Percentiles rank a stretch among this genome's conserved stretches.
Evolutionary conservation across 306 rosid genomes (phyloP).

Genomic region (Dalbergia cochinchinensis): DNA sequence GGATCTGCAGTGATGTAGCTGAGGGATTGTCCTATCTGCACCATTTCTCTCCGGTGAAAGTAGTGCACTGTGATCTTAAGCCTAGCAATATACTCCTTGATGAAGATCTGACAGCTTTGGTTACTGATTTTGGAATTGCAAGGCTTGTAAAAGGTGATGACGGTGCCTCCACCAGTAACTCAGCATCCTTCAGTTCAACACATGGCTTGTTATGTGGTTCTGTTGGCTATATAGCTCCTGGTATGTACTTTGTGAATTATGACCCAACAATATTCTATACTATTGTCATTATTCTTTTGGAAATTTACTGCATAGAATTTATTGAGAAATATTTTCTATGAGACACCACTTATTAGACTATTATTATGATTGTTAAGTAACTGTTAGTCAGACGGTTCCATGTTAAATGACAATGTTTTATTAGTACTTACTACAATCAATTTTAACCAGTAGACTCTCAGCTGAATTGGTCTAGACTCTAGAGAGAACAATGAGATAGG

Average conservation of each 20-base stretch:
- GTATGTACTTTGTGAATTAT: constrained; percentile 52
- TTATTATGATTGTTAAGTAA: neutral
- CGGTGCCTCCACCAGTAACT: constrained; percentile 30
- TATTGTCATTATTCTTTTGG: neutral
- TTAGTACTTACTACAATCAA: constrained; percentile 7
- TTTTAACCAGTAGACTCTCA: neutral
- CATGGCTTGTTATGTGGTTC: constrained; percentile 86
- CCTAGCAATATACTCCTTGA: constrained; percentile 94
- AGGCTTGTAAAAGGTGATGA: constrained; percentile 67
- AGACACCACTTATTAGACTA: constrained; percentile 1
- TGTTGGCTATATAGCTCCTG: constrained; percentile 94
- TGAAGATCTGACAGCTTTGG: constrained; percentile 82
- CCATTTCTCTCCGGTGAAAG: constrained; percentile 80
- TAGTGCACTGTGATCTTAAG: constrained; percentile 92
- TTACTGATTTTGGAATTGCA: constrained; percentile 92
- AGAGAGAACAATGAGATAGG: neutral
- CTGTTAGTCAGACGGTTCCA: neutral
- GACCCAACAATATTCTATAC: constrained; percentile 25
- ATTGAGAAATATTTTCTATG: neutral
- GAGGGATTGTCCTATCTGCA: constrained; percentile 91
- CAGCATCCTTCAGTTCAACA: constrained; percentile 69
- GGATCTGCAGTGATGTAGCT: constrained; percentile 86
- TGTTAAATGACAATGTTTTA: neutral
- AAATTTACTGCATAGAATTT: constrained; percentile 12
- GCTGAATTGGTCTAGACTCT: neutral